Conservation (phyloP, 1,139 yeast species). For the Kluyveromyces marxianus region DNA sequence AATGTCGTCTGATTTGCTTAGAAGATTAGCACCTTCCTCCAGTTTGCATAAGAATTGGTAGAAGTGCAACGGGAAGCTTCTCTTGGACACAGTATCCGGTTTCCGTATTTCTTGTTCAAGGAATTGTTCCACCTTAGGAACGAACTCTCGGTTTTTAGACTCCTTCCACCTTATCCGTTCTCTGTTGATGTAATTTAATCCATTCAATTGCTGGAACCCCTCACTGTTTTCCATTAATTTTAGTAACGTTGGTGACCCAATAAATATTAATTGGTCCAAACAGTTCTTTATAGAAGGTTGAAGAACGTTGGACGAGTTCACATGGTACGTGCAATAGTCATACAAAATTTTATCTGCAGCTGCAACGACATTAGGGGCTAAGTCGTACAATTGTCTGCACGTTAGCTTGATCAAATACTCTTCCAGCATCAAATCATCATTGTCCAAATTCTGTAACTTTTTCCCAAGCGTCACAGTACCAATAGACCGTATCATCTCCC, state of each 20-base stretch:
- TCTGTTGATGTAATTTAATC: constrained; percentile 44
- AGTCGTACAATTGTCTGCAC: constrained; percentile 66
- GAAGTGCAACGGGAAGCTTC: constrained; percentile 55
- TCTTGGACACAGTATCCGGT: constrained; percentile 8
- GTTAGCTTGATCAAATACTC: constrained; percentile 40
- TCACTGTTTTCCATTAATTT: constrained; percentile 46
- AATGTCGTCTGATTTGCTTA: constrained; percentile 43
- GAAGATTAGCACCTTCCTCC: constrained; percentile 61
- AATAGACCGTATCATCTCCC: constrained; percentile 43
- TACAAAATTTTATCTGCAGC: constrained; percentile 49
- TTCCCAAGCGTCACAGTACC: constrained; percentile 50
- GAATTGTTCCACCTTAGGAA: constrained; percentile 40
- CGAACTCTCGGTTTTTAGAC: constrained; percentile 48
- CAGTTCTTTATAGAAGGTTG: constrained; percentile 21
- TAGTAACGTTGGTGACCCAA: constrained; percentile 38
- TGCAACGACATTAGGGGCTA: constrained; percentile 47
- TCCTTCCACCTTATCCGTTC: constrained; percentile 54
- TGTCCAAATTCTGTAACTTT: constrained; percentile 12
- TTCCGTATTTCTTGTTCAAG: constrained; percentile 10
- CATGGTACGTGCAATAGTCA: constrained; percentile 34
- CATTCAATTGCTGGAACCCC: constrained; percentile 49
- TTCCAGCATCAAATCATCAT: constrained; percentile 16
- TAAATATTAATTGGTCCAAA: constrained; percentile 30
- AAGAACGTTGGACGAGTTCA: constrained; percentile 27
- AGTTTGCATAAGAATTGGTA: constrained; percentile 76